A percentile compares a stretch with the other conserved stretches of the same genome.
phyloP scores from a whole-genome alignment of 78 protist species.

The Anaeramoeba flamelloides region DNA sequence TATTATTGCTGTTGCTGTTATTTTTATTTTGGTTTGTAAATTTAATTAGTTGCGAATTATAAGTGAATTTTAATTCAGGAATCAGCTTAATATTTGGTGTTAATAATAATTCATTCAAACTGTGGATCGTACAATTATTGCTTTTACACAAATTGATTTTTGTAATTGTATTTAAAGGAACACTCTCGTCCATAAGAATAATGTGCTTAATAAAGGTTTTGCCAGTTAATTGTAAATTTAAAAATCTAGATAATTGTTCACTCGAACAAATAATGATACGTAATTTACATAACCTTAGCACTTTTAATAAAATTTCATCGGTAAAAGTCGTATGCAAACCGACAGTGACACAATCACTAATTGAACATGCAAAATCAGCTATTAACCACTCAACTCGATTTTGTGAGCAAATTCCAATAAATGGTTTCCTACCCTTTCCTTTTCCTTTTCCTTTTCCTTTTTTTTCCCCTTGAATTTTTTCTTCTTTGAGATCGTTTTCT shows the following conservation, averaged over 20 bases:
- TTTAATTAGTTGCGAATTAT: neutral
- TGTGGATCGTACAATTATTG: neutral
- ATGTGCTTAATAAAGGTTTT: neutral
- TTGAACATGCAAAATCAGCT: neutral
- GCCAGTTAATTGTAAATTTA: neutral
- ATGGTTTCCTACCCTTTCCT: too few relatives aligned
- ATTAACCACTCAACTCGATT: neutral
- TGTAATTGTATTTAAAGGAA: neutral
- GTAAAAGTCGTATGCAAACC: neutral
- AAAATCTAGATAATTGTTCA: neutral
- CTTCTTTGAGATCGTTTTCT: too few relatives aligned
- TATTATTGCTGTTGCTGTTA: neutral
- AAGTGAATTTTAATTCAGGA: too few relatives aligned
- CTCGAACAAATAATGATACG: neutral
- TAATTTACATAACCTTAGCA: neutral
- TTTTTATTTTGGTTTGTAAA: neutral
- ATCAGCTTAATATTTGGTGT: too few relatives aligned
- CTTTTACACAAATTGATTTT: neutral
- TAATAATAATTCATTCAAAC: neutral
- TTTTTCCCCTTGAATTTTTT: too few relatives aligned
- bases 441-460: too few relatives aligned
- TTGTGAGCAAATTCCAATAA: neutral
- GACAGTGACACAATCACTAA: neutral
- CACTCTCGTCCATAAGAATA: neutral
- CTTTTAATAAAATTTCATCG: neutral